Conservation (phyloP, 2,329 filamentous ascomycete genomes). For the Tympanopsis confertula region DNA sequence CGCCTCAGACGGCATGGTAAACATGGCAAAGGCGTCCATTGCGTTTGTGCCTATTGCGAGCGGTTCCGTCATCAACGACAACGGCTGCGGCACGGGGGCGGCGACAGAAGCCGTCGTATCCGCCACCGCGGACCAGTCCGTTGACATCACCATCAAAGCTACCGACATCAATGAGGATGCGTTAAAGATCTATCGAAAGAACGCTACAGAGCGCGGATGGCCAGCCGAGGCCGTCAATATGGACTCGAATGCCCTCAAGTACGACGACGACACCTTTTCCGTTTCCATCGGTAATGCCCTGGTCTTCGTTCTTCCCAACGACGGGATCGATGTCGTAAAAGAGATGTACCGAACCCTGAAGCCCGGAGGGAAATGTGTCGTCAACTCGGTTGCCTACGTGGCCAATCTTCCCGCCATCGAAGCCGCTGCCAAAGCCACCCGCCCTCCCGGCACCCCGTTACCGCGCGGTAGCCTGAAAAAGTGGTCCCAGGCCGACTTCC, state of each 20-base stretch:
- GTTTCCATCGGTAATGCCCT: conserved; percentile 4
- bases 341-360: conserved; percentile 6
- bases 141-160: conserved; percentile 3
- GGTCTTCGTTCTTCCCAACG: conserved; percentile 5
- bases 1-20: too few species aligned
- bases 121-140: conserved; percentile 1
- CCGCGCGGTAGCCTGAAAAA: conserved; percentile 5
- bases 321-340: conserved; percentile 4
- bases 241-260: too few species aligned
- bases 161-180: conserved; percentile 6
- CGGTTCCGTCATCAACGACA: too few species aligned
- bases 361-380: conserved; percentile 4
- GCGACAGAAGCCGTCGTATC: too few species aligned
- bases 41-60: too few species aligned
- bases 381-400: conserved; percentile 5
- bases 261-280: conserved; percentile 4
- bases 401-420: conserved; percentile 3
- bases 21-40: too few species aligned
- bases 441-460: conserved; percentile 3
- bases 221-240: conserved; percentile 2
- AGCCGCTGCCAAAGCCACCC: conserved; percentile 4
- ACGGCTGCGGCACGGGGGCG: too few species aligned
- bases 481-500: conserved; percentile 3
- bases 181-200: conserved; percentile 3
- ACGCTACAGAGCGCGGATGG: conserved; percentile 3